Evolutionary conservation across 2,329 filamentous ascomycete species (phyloP), one percentile per base, ranked within the genome.

Genomic region (Orbilia ellipsospora): DNA sequence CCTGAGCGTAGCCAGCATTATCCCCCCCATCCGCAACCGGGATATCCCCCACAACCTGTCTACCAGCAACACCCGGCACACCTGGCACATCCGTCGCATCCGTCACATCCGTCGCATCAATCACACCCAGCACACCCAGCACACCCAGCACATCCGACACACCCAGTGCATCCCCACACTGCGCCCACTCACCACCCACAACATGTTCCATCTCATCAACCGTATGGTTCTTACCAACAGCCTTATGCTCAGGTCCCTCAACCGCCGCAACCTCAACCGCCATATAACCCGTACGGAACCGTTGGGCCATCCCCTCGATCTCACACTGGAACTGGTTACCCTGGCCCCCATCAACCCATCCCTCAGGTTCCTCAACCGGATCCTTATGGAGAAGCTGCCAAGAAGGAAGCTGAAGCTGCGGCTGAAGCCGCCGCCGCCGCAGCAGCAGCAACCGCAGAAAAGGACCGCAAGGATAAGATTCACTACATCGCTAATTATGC

Each of bases 401-500:
- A 61, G 59, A 63, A 64, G 54, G 72, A 69, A 48, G 64, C 60
- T 15, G 66, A 70, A 20, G 65, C 60, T n/a, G 60, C 64, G 12
- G 69, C 68, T 15, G 54, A 59, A 40, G 52, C 23, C 7, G 50
- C 50, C 45, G 67, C 57, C 6, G 57, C 42, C 7, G 64, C 73
- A 0, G 52, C 63, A 1, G 59, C 62, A 6, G 59, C 54, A 10
- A 54, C 59, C 18, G 70, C 42, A 6, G 65, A 66, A 45, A 72
- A 72, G 48, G 66, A 77, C 60, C 60, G 61, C 1, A 72, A 70
- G 45, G 73, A 70, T 20, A 72, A 72, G 55, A 66, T 77, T 26
- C 61, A 66, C 15, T 61, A 57, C 23, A 70, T 77, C 5, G 66
- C 60, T 6, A 67, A 45, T 50, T 72, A 66, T n/a, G 73, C 67